Percentiles rank a stretch among this genome's conserved stretches.
These are phyloP conservation scores for Mortierella sp. DNA, from an alignment of 371 early-diverging fungal genomes.

Conservation along the genomic window DNA sequence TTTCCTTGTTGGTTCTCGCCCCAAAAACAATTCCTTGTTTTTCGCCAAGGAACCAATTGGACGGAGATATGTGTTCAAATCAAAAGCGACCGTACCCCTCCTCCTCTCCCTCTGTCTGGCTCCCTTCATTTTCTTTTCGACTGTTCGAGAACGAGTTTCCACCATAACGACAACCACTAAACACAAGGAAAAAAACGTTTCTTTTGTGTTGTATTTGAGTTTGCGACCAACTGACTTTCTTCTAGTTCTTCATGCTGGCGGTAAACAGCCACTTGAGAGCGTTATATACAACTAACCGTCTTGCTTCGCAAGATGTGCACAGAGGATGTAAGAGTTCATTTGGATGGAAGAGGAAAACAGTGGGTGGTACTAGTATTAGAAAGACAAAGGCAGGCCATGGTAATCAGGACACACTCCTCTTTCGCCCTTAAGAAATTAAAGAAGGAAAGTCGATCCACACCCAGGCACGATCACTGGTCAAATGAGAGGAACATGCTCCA, in stretches of 20 bases:
- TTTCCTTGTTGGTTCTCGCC: not conserved
- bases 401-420: too few relatives aligned
- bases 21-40: not conserved
- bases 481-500: too few relatives aligned
- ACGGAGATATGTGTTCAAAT: not conserved
- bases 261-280: not conserved
- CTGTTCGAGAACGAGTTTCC: not conserved
- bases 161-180: not conserved
- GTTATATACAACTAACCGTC: not conserved
- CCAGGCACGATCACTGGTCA: too few relatives aligned
- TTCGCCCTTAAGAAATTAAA: too few relatives aligned
- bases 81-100: not conserved
- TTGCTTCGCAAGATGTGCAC: too few relatives aligned
- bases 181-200: not conserved
- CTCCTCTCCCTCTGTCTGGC: not conserved
- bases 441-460: too few relatives aligned
- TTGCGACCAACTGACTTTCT: not conserved
- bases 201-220: not conserved
- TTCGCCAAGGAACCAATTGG: slow-evolving; percentile 1
- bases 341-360: too few relatives aligned
- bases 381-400: too few relatives aligned
- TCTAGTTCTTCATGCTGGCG: not conserved
- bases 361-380: too few relatives aligned
- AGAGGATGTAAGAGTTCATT: too few relatives aligned
- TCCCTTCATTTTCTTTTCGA: not conserved